Conservation (phyloP, 352 stramenopile species). For the Globisporangium rhizosaccharum region DNA sequence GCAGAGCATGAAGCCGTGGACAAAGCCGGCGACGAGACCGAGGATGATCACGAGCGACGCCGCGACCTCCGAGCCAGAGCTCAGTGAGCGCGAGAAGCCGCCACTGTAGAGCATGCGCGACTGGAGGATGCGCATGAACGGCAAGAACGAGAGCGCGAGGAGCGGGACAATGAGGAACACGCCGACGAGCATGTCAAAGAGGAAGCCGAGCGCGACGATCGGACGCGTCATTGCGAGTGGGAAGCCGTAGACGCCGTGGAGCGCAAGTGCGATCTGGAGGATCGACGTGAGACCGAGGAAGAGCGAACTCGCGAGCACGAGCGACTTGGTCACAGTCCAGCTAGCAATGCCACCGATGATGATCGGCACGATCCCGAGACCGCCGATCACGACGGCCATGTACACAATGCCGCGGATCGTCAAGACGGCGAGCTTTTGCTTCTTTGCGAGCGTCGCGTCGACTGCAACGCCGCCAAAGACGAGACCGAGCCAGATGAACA, state of each 20-base stretch:
- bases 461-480: constrained; percentile 46
- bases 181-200: constrained; percentile 84
- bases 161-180: constrained; percentile 75
- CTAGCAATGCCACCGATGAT: constrained; percentile 45
- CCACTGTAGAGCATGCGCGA: constrained; percentile 87
- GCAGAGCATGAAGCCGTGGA: constrained; percentile 68
- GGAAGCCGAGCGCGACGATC: constrained; percentile 67
- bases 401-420: constrained; percentile 63
- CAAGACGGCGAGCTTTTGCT: constrained; percentile 56
- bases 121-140: constrained; percentile 85
- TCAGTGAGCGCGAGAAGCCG: constrained; percentile 73
- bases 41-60: constrained; percentile 76
- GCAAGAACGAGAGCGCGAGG: constrained; percentile 64
- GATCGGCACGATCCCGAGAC: constrained; percentile 46
- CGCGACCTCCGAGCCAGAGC: constrained; percentile 75
- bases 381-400: constrained; percentile 62
- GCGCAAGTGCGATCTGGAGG: constrained; percentile 62
- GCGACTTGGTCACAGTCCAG: constrained; percentile 60
- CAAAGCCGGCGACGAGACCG: constrained; percentile 68
- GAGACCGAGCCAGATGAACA: constrained; percentile 40
- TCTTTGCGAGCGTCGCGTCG: constrained; percentile 39
- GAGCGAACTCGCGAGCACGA: constrained; percentile 63
- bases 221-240: constrained; percentile 63
- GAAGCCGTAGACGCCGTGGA: constrained; percentile 61
- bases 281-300: constrained; percentile 68